Conservation (phyloP, 495 filamentous ascomycete species). For the Xylaria flabelliformis region DNA sequence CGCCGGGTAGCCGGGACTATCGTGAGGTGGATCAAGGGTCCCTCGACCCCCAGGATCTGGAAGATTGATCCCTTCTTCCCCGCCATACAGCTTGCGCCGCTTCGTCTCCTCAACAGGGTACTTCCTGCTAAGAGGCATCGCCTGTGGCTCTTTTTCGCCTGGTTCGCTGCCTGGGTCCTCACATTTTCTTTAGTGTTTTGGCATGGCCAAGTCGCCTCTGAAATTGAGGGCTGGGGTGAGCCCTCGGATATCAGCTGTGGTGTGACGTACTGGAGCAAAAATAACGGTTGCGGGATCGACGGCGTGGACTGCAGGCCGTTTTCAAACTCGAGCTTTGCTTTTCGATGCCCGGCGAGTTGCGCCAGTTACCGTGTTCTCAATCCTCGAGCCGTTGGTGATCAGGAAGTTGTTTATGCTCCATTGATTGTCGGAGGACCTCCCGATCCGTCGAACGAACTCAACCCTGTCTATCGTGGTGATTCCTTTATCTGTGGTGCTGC, state of each 20-base stretch:
- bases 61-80: conserved; percentile 75
- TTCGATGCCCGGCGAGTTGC: conserved; percentile 83
- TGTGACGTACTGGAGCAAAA: conserved; percentile 67
- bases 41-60: conserved; percentile 66
- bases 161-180: conserved; percentile 74
- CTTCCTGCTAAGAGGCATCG: conserved; percentile 70
- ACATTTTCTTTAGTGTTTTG: conserved; percentile 72
- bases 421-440: conserved; percentile 78
- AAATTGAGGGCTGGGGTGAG: conserved; percentile 72
- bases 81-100: conserved; percentile 69
- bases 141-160: conserved; percentile 62
- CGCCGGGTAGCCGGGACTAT: conserved; percentile 50
- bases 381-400: conserved; percentile 74
- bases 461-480: conserved; percentile 75
- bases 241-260: conserved; percentile 72
- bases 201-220: conserved; percentile 64
- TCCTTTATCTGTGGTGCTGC: conserved; percentile 84
- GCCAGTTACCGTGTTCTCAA: conserved; percentile 68
- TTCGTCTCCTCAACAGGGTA: conserved; percentile 64
- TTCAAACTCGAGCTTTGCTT: conserved; percentile 68
- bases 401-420: conserved; percentile 71
- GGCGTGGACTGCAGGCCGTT: conserved; percentile 86
- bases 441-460: conserved; percentile 45
- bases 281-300: conserved; percentile 79
- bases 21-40: conserved; percentile 73